These are phyloP conservation scores for Lanzia echinophila DNA, from an alignment of 2,329 filamentous ascomycete species.

Conservation along the genomic window DNA sequence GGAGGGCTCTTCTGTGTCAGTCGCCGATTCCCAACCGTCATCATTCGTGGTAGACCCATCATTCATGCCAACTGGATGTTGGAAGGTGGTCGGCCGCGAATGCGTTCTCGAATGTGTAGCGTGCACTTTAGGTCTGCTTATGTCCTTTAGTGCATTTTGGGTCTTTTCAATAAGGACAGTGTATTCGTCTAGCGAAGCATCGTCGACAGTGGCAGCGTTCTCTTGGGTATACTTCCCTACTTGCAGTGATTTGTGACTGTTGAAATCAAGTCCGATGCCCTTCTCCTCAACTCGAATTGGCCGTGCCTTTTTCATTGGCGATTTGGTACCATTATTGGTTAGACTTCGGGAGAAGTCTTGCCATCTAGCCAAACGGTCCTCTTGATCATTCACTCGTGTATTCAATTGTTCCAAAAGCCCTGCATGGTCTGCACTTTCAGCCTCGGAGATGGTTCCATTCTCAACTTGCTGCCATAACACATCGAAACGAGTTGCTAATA, in stretches of 20 bases:
- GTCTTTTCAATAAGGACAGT: constrained; percentile 25
- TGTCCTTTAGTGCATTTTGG: constrained; percentile 23
- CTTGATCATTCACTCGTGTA: constrained; percentile 57
- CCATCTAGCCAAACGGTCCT: constrained; percentile 65
- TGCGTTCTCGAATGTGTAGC: no score
- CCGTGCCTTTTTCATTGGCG: constrained; percentile 22
- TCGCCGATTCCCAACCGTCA: constrained; percentile 15
- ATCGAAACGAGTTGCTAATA: constrained; percentile 63
- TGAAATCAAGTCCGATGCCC: constrained; percentile 47
- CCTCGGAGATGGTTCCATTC: constrained; percentile 48
- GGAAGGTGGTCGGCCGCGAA: no score
- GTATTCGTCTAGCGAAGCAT: constrained; percentile 25
- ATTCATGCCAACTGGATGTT: background rate
- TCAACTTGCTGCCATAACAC: constrained; percentile 65
- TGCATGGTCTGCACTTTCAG: constrained; percentile 41
- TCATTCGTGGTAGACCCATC: constrained; percentile 9
- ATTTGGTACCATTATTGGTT: constrained; percentile 13
- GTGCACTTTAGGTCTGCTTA: constrained; percentile 20
- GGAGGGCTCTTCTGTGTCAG: constrained; percentile 1
- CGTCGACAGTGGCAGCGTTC: constrained; percentile 14
- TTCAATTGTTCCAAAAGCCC: constrained; percentile 68
- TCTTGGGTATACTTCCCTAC: constrained; percentile 32
- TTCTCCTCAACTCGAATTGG: background rate
- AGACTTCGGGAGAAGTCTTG: constrained; percentile 51
- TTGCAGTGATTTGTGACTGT: constrained; percentile 43